Conservation (phyloP, 1,284 basidiomycete genomes). For the Marasmius sp. region DNA sequence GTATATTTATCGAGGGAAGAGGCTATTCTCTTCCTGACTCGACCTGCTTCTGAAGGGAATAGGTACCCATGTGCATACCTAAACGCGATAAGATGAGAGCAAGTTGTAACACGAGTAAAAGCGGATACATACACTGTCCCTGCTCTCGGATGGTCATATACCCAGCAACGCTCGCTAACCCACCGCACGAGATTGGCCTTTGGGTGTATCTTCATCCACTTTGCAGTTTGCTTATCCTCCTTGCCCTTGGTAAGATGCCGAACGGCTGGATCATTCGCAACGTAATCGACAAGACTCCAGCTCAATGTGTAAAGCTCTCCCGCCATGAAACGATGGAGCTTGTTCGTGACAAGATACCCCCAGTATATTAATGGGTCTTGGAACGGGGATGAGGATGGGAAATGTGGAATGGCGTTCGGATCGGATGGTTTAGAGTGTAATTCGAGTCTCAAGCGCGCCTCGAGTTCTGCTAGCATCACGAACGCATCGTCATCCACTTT, state of each 20-base stretch:
- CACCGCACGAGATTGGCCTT: conserved; percentile 80
- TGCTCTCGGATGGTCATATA: conserved; percentile 95
- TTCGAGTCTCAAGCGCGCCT: conserved; percentile 79
- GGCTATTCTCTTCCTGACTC: conserved; percentile 52
- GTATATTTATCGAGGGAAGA: conserved; percentile 39
- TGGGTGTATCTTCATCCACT: conserved; percentile 93
- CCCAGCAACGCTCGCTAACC: conserved; percentile 94
- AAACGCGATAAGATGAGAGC: conserved; percentile 14
- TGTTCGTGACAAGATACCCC: conserved; percentile 94
- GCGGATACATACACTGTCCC: conserved; percentile 75
- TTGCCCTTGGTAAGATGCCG: conserved; percentile 76
- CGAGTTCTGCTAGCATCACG: conserved; percentile 90
- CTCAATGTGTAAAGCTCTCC: conserved; percentile 94
- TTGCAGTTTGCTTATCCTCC: conserved; percentile 94
- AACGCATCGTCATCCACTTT: conserved; percentile 96
- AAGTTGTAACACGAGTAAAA: background rate
- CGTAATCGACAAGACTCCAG: conserved; percentile 88
- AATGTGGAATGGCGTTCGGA: conserved; percentile 8
- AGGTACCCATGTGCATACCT: conserved; percentile 95
- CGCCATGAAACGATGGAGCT: conserved; percentile 91
- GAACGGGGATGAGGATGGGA: conserved; percentile 5
- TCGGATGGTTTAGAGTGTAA: conserved; percentile 44
- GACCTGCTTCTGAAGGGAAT: conserved; percentile 88
- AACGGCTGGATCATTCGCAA: conserved; percentile 73
- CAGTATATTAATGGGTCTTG: conserved; percentile 84